Evolutionary conservation across 345 rosid species (phyloP).

Genomic region (Acer negundo): DNA sequence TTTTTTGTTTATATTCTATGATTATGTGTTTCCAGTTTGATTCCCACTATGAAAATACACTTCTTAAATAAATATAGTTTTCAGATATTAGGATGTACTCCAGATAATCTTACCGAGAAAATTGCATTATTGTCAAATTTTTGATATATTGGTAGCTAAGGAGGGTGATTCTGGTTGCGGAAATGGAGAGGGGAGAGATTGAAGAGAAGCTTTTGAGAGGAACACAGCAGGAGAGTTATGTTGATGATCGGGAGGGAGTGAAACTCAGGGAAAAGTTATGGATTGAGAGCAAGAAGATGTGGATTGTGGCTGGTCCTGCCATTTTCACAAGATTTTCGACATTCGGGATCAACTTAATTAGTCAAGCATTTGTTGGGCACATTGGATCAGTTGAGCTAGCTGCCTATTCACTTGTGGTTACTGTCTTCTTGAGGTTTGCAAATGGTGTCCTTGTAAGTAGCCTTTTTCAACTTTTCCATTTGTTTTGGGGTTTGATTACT

Average conservation of each 20-base stretch:
- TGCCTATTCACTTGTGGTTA: conserved; percentile 63
- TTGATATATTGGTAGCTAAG: background rate
- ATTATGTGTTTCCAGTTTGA: no score
- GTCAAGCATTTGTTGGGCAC: conserved; percentile 74
- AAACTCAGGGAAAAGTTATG: conserved; percentile 43
- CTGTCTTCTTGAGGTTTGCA: conserved; percentile 63
- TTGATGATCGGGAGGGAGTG: conserved; percentile 20
- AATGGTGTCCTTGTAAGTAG: conserved; percentile 60
- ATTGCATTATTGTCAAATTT: no score
- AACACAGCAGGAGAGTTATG: conserved; percentile 4
- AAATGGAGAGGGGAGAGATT: conserved; percentile 33
- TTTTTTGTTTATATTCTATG: no score
- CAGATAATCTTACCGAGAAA: no score
- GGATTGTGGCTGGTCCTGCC: conserved; percentile 78
- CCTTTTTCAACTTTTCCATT: background rate
- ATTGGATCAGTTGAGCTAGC: conserved; percentile 67
- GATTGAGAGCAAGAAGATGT: conserved; percentile 61
- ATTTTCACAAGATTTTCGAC: conserved; percentile 70
- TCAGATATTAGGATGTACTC: no score
- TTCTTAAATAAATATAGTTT: no score
- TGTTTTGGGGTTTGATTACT: background rate
- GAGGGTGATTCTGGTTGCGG: background rate
- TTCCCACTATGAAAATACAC: no score
- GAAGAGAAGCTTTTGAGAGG: conserved; percentile 28
- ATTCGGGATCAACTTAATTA: conserved; percentile 53